These are phyloP conservation scores for Carex scoparia DNA, from an alignment of 176 grass and related monocot species.

Conservation along the genomic window DNA sequence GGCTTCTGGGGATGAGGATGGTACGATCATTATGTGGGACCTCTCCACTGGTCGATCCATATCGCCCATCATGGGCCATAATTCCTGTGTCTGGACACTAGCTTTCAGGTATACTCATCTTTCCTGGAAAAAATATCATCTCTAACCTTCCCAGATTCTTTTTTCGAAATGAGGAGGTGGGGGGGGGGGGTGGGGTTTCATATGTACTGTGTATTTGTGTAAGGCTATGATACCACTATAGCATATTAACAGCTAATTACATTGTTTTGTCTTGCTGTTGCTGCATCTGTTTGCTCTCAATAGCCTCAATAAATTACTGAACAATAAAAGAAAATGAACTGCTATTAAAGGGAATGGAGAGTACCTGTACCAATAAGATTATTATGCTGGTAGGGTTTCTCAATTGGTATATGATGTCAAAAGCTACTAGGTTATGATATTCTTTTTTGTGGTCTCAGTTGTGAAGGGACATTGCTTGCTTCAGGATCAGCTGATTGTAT, in stretches of 20 bases:
- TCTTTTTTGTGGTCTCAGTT: slow-evolving; percentile 36
- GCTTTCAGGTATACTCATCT: slow-evolving; percentile 58
- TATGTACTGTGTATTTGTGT: neutral
- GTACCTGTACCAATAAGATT: neutral
- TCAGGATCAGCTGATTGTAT: slow-evolving; percentile 92
- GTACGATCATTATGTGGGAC: slow-evolving; percentile 96
- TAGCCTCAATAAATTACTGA: neutral
- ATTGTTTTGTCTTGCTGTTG: neutral
- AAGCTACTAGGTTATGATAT: neutral
- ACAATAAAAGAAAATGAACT: neutral
- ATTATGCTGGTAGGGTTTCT: neutral
- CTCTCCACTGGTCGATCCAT: slow-evolving; percentile 65
- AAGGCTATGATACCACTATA: neutral
- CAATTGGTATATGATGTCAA: neutral
- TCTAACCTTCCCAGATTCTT: neutral
- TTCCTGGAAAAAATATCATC: neutral
- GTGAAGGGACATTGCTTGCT: slow-evolving; percentile 89
- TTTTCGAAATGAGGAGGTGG: neutral
- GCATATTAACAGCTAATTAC: neutral
- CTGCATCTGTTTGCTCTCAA: neutral
- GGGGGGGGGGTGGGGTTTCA: neutral
- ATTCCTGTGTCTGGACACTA: slow-evolving; percentile 86
- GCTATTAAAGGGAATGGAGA: neutral
- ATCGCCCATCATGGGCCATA: slow-evolving; percentile 81
- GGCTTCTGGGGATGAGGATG: slow-evolving; percentile 95